Evolutionary conservation across 768 basidiomycete species (phyloP), one percentile per base, ranked within the genome.

Genomic region (Termitomyces sp.): DNA sequence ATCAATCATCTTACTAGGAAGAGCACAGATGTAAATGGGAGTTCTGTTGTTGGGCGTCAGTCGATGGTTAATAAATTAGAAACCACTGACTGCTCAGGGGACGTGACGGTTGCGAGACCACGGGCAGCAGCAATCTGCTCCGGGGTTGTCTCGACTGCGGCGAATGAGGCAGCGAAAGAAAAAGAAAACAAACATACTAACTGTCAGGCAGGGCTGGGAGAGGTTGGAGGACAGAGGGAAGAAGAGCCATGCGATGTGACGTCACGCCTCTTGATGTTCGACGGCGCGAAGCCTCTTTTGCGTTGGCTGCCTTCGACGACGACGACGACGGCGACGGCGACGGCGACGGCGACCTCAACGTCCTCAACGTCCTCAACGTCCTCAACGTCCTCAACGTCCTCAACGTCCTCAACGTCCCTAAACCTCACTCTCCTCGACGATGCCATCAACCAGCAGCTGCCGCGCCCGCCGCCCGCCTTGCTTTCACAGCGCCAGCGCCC

Each of bases 11-110:
- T 42, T 67, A 85, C 86, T 77, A 61, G 78, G 69, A 35, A 87
- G 71, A 3, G 77, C 84, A 61, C 90, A 92, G 54, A 92, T 90
- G 65, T 81, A 89, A n/a, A 92, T 87, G 0, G 88, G 83, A 2
- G 88, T 90, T 58, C 90, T 91, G 46, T 57, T n/a, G n/a, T 17
- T 12, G n/a, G 34, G 26, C 1, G n/a, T 56, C 11, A 53, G 45
- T 0, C 50, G 35, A 5, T 15, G n/a, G 10, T 21, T 26, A 17
- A 1, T n/a, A 5, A 14, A 24, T 37, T 1, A 12, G 1, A 19
- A 19, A 8, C 19, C 6, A 46, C 34, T 57, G 41, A 90, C 89
- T 87, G 81, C 49, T 76, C 63, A 11, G 89, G 85, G 26, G 77
- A 77, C 0, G 89, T 87, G 32, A 84, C 80, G 49, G 81, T 81